These are phyloP conservation scores for Pulveroboletus sp. DNA, from an alignment of 1,284 basidiomycete genomes.

Conservation along the genomic window DNA sequence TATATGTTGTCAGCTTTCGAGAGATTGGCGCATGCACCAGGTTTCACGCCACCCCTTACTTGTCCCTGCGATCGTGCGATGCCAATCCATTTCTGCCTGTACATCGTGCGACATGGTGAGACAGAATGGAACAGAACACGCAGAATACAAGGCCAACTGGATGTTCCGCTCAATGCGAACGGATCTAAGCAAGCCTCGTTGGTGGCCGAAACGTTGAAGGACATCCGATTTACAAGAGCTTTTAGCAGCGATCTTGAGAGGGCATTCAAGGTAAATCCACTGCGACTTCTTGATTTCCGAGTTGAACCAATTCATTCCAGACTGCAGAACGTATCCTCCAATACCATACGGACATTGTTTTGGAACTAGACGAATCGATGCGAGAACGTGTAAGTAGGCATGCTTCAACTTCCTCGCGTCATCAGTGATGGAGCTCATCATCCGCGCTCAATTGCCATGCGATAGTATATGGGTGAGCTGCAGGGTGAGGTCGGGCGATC, in stretches of 20 bases:
- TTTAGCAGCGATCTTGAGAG: constrained; percentile 68
- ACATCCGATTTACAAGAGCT: constrained; percentile 51
- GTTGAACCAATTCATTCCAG: constrained; percentile 37
- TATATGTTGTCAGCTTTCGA: too few relatives aligned
- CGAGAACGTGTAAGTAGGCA: constrained; percentile 61
- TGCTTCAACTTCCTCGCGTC: background rate
- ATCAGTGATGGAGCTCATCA: constrained; percentile 1
- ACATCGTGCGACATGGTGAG: constrained; percentile 75
- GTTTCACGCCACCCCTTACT: too few relatives aligned
- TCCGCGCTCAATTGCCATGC: background rate
- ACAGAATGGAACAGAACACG: constrained; percentile 62
- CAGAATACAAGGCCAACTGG: constrained; percentile 72
- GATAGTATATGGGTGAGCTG: constrained; percentile 63
- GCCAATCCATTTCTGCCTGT: constrained; percentile 45
- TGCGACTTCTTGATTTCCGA: background rate
- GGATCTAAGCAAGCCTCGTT: constrained; percentile 58
- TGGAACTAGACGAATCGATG: constrained; percentile 49
- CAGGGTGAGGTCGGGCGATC: constrained; percentile 47
- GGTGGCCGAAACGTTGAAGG: constrained; percentile 53
- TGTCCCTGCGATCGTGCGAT: too few relatives aligned
- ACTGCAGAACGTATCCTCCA: constrained; percentile 65
- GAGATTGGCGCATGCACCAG: too few relatives aligned
- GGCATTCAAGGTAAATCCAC: constrained; percentile 52
- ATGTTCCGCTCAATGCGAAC: constrained; percentile 59
- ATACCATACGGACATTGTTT: constrained; percentile 46